Conservation (phyloP, 805 yeast species). For the Lachancea meyersii region DNA sequence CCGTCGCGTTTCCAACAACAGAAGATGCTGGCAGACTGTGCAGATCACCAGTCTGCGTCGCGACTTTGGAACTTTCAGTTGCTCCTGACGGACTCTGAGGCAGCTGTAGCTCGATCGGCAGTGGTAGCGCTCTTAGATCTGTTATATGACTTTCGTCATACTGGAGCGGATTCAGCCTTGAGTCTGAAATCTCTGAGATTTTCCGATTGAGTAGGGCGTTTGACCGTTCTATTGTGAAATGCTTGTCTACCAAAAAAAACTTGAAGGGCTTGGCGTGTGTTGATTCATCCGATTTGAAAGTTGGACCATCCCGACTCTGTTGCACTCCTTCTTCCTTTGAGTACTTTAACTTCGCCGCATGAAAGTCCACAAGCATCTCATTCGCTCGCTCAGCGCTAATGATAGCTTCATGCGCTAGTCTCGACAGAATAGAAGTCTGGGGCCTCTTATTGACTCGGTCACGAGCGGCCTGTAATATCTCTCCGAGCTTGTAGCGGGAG, state of each 20-base stretch:
- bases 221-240: background rate
- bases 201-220: background rate
- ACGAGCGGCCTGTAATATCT: slow-evolving; percentile 27
- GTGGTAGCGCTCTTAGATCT: slow-evolving; percentile 21
- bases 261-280: slow-evolving; percentile 3
- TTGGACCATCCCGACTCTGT: background rate
- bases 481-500: slow-evolving; percentile 34
- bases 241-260: slow-evolving; percentile 3
- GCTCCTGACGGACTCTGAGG: background rate
- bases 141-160: slow-evolving; percentile 23
- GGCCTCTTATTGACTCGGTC: slow-evolving; percentile 24
- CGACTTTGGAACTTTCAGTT: background rate
- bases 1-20: background rate
- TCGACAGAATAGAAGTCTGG: slow-evolving; percentile 25
- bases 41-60: too few relatives aligned
- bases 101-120: slow-evolving; percentile 15
- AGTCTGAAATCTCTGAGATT: background rate
- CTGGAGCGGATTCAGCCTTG: slow-evolving; percentile 10
- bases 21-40: background rate
- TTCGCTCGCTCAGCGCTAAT: slow-evolving; percentile 20
- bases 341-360: slow-evolving; percentile 9
- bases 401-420: slow-evolving; percentile 13
- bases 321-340: slow-evolving; percentile 5
- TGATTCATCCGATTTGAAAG: background rate
- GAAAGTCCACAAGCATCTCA: slow-evolving; percentile 11